Percentiles rank a stretch among this genome's conserved stretches.
Conservation (phyloP, 2,329 filamentous ascomycete species). For the Penicillium capsulatum region DNA sequence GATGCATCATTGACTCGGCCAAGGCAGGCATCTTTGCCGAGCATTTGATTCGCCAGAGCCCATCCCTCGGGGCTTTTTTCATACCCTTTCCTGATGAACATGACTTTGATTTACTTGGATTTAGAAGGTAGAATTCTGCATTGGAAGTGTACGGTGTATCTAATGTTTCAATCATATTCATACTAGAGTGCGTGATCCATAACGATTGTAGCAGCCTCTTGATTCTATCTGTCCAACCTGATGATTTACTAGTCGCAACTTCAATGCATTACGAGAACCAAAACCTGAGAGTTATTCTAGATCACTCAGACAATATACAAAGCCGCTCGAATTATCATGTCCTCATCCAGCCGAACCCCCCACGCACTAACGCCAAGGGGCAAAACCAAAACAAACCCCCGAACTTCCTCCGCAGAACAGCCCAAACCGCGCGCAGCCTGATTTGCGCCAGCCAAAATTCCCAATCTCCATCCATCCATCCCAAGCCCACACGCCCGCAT, state of each 20-base stretch:
- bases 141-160: neutral
- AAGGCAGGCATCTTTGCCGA: constrained; percentile 7
- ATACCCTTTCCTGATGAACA: constrained; percentile 20
- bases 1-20: constrained; percentile 4
- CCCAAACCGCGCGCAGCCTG: constrained; percentile 3
- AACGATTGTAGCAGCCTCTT: neutral
- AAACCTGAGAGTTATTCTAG: neutral
- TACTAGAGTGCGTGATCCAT: neutral
- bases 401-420: constrained; percentile 8
- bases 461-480: neutral
- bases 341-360: neutral
- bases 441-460: neutral
- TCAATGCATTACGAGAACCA: neutral
- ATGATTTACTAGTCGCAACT: no score
- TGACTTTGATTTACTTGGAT: constrained; percentile 11
- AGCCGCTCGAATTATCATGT: neutral
- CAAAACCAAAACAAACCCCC: constrained; percentile 24
- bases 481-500: neutral
- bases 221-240: no score
- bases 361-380: constrained; percentile 17
- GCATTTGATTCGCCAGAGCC: constrained; percentile 1
- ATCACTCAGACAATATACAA: neutral
- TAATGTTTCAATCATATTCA: neutral
- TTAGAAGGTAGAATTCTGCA: constrained; percentile 16
- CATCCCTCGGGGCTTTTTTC: constrained; percentile 9